Evolutionary conservation across 2,329 filamentous ascomycete genomes (phyloP), one percentile per base, ranked within the genome.

Genomic region (Aspergillus ochraceus): DNA sequence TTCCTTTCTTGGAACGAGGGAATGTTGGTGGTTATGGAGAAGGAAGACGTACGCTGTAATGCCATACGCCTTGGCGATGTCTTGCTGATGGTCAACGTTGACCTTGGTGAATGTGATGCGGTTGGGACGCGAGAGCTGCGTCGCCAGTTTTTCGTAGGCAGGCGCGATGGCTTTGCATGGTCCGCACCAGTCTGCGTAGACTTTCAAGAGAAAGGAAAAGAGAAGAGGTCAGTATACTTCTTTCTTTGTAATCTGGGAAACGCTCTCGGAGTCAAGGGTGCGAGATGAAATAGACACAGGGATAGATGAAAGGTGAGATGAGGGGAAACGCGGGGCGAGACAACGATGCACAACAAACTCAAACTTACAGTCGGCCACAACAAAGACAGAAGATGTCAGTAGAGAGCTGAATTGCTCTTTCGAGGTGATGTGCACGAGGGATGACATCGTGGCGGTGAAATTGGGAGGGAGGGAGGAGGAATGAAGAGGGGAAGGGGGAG

Each of bases 81-180:
- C 87, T 70, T 86, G 82, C 73, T 95, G 90, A 54, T 83, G 77
- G 67, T 97, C 92, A 61, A 87, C 89, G 81, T 98, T 88, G 79
- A 97, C 84, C 80, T 95, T 97, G 74, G 87, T 87, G 75, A 98
- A 97, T 36, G 88, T 90, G 68, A 97, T 88, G 65, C 84, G 81
- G 67, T 88, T 87, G 17, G 89, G 85, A 54, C 87, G 85, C 19
- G 91, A 90, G 50, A 96, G 84, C 62, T 88, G 83, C 49, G 78
- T 74, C 32, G 92, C 88, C 52, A 97, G 85, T 73, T 88, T 81
- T 70, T 95, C 90, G 80, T 91, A 97, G 63, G 92, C 77, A 19
- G 93, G 91, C 6, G 90, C 90, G 66, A 98, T 92, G 65, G 86
- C 83, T 69, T 91, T 90, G 84, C 92, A 96, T 71, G 92, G 90